phyloP scores from a whole-genome alignment of 345 rosid species.

The Ailanthus altissimus region DNA sequence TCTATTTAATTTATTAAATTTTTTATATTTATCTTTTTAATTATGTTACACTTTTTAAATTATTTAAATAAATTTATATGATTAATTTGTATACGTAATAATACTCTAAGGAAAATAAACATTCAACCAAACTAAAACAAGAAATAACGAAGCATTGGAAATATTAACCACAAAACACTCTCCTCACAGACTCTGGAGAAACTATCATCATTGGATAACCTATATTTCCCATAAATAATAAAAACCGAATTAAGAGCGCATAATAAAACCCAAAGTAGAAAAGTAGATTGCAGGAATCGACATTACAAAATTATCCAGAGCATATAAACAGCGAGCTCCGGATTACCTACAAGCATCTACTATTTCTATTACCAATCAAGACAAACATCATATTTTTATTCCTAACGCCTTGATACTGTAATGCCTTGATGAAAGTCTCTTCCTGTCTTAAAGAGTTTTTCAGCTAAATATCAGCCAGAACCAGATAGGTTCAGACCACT shows the following conservation, averaged over 20 bases:
- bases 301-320: conserved; percentile 18
- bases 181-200: background rate
- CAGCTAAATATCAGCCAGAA: conserved; percentile 4
- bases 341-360: conserved; percentile 8
- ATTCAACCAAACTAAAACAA: background rate
- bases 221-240: background rate
- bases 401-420: background rate
- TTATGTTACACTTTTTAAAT: too few species aligned
- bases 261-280: background rate
- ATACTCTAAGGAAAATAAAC: background rate
- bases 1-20: too few species aligned
- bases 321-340: background rate
- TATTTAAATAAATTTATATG: too few species aligned
- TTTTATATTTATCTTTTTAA: too few species aligned
- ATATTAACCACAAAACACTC: background rate
- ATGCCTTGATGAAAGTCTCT: background rate
- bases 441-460: background rate
- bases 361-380: background rate
- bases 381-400: conserved; percentile 11
- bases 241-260: too few species aligned
- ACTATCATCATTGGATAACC: background rate
- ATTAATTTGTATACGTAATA: too few species aligned
- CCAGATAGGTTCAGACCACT: background rate
- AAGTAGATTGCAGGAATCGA: background rate
- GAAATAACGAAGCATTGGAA: background rate